A percentile compares a stretch with the other conserved stretches of the same genome.
These are phyloP conservation scores for Cydonia oblonga DNA, from an alignment of 331 rosid species.

Conservation along the genomic window DNA sequence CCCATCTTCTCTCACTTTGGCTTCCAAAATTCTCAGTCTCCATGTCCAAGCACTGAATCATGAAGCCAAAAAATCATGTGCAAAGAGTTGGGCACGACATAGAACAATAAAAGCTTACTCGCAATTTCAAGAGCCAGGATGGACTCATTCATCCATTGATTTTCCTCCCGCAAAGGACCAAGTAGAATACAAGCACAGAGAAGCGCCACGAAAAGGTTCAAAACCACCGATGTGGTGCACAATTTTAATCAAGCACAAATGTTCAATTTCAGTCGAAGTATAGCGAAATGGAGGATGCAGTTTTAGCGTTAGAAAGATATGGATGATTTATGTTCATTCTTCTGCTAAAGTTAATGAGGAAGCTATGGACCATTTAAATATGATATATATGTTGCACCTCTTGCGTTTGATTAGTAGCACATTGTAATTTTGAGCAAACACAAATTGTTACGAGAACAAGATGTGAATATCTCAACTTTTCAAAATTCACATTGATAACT, in stretches of 20 bases:
- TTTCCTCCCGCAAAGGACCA: conserved; percentile 78
- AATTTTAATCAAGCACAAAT: conserved; percentile 14
- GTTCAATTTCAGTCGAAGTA: background rate
- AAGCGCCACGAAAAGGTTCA: conserved; percentile 79
- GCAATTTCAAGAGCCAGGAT: conserved; percentile 80
- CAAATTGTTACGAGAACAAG: conserved; percentile 52
- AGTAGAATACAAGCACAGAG: conserved; percentile 76
- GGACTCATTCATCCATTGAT: conserved; percentile 88
- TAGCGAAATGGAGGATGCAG: conserved; percentile 15
- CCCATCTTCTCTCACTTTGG: no score
- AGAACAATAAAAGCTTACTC: background rate
- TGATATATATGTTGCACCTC: conserved; percentile 91
- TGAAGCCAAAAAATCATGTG: no score
- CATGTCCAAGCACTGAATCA: no score
- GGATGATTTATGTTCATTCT: conserved; percentile 50
- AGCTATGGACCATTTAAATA: conserved; percentile 67
- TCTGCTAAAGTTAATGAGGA: conserved; percentile 78
- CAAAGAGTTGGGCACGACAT: no score
- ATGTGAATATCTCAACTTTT: conserved; percentile 30
- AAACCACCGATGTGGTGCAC: conserved; percentile 61
- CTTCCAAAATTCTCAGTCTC: no score
- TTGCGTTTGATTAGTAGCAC: conserved; percentile 80
- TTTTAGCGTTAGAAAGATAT: conserved; percentile 42
- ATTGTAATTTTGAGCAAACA: conserved; percentile 76
- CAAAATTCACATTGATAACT: conserved; percentile 10